A percentile compares a stretch with the other conserved stretches of the same genome.
These are phyloP conservation scores for Stygiomarasmius scandens DNA, from an alignment of 1,284 basidiomycete genomes.

Conservation along the genomic window DNA sequence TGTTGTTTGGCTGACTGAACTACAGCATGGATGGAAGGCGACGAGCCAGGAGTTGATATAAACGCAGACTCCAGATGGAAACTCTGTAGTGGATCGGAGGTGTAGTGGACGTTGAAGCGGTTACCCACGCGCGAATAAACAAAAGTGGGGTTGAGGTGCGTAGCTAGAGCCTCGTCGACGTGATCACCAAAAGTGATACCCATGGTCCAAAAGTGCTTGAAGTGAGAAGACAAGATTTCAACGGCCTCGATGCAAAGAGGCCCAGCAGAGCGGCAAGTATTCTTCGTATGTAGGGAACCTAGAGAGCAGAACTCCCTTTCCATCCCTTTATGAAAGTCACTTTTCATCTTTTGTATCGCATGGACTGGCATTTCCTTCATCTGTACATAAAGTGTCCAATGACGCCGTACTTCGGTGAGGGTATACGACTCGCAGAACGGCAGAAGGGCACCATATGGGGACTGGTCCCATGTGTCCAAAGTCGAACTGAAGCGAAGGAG, in stretches of 20 bases:
- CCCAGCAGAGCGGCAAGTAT: constrained; percentile 44
- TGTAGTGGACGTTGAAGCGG: constrained; percentile 48
- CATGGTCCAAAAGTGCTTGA: constrained; percentile 44
- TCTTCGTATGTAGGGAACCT: no score
- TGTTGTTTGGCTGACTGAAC: constrained; percentile 33
- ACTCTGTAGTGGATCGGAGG: constrained; percentile 43
- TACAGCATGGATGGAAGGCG: constrained; percentile 24
- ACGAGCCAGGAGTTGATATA: constrained; percentile 15
- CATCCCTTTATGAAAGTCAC: neutral
- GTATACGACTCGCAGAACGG: constrained; percentile 38
- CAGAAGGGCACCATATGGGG: constrained; percentile 36
- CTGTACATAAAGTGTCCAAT: constrained; percentile 37
- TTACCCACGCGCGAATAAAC: constrained; percentile 44
- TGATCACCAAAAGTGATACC: constrained; percentile 41
- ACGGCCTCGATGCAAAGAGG: constrained; percentile 28
- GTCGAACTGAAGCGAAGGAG: constrained; percentile 39
- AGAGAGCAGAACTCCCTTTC: no score
- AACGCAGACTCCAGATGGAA: constrained; percentile 51
- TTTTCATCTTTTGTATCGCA: constrained; percentile 12
- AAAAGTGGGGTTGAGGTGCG: constrained; percentile 50
- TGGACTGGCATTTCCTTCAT: no score
- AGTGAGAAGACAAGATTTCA: constrained; percentile 20
- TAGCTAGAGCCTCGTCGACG: constrained; percentile 26
- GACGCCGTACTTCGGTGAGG: constrained; percentile 35
- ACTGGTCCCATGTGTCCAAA: constrained; percentile 39